Evolutionary conservation across 2,329 filamentous ascomycete genomes (phyloP).

Genomic region (Ceratocystiopsis sp.): DNA sequence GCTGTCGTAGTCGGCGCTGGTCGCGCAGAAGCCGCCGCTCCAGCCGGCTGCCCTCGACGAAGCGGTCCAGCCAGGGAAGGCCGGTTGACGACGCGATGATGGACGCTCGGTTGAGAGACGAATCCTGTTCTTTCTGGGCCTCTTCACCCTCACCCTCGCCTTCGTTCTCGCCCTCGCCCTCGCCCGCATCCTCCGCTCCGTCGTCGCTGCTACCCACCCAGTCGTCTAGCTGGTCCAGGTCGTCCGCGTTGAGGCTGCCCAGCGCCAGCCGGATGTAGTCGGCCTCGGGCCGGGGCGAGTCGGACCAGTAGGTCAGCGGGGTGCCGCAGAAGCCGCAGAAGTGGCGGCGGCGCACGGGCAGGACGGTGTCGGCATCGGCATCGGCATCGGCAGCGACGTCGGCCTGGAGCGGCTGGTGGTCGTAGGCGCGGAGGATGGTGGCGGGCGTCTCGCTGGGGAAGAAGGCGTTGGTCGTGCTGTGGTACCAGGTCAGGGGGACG

Average conservation of each 20-base stretch:
- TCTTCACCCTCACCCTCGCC: conserved; percentile 11
- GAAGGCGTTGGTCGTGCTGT: conserved; percentile 55
- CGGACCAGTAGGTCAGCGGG: conserved; percentile 68
- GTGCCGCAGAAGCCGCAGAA: conserved; percentile 93
- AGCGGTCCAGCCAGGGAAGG: conserved; percentile 71
- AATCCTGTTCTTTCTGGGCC: neutral
- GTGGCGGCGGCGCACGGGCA: no score
- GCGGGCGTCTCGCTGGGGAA: conserved; percentile 60
- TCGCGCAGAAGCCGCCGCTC: conserved; percentile 45
- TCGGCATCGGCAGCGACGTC: conserved; percentile 17
- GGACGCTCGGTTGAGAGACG: conserved; percentile 18
- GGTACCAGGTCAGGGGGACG: conserved; percentile 67
- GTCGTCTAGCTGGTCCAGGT: conserved; percentile 56
- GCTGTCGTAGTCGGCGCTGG: conserved; percentile 39
- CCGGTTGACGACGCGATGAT: conserved; percentile 36
- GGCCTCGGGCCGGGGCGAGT: conserved; percentile 50
- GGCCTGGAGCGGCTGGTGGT: conserved; percentile 19
- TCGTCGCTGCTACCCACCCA: no score
- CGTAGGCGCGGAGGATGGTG: conserved; percentile 51
- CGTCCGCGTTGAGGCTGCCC: conserved; percentile 56
- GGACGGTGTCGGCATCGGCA: conserved; percentile 36
- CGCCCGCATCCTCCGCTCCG: conserved; percentile 24
- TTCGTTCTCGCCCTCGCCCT: conserved; percentile 13
- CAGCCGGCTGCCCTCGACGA: conserved; percentile 60
- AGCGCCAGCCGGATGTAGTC: conserved; percentile 68